Percentiles rank a stretch among this genome's conserved stretches.
These are phyloP conservation scores for Crotalaria pallida DNA, from an alignment of 306 rosid genomes.

Conservation along the genomic window DNA sequence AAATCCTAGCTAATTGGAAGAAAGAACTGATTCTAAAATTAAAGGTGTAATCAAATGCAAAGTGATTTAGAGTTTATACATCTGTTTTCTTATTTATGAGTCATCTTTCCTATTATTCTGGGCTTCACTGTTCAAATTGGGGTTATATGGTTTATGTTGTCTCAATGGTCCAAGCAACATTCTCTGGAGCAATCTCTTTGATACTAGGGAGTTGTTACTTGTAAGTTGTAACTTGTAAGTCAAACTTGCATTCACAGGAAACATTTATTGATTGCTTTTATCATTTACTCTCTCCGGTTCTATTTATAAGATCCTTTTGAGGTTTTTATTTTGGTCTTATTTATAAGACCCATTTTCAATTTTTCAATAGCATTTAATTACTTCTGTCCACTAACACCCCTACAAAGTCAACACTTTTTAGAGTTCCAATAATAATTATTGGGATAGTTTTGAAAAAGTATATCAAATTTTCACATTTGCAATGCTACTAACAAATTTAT, in stretches of 20 bases:
- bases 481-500: too few species aligned
- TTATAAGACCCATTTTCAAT: too few species aligned
- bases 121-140: background rate
- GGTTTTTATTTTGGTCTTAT: too few species aligned
- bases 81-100: background rate
- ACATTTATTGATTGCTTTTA: background rate
- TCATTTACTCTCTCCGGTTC: too few species aligned
- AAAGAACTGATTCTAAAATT: background rate
- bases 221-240: background rate
- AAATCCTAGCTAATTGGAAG: constrained; percentile 8
- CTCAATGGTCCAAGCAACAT: background rate
- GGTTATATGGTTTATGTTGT: background rate
- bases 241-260: background rate
- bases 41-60: background rate
- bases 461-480: too few species aligned
- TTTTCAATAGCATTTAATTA: too few species aligned
- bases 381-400: too few species aligned
- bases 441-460: too few species aligned
- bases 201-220: background rate
- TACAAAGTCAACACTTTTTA: too few species aligned
- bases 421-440: too few species aligned
- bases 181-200: background rate
- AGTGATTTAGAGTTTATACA: constrained; percentile 14
- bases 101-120: background rate
- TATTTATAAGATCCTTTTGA: too few species aligned